These are phyloP conservation scores for Rhynchosporium secalis DNA, from an alignment of 2,329 filamentous ascomycete species.

Conservation along the genomic window DNA sequence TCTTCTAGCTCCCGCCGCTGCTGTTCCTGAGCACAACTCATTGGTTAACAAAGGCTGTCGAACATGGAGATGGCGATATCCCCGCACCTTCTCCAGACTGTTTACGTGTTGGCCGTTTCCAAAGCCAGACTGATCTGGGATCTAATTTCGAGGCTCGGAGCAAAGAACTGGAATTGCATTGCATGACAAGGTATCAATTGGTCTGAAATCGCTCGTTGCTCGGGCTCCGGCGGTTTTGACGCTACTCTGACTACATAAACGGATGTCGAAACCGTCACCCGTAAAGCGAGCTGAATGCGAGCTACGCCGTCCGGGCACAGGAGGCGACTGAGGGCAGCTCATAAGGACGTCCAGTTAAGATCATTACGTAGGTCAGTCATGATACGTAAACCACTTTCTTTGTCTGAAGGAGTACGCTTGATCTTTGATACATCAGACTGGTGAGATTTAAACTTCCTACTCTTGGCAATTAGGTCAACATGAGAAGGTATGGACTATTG, in stretches of 20 bases:
- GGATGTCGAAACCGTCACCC: conserved; percentile 8
- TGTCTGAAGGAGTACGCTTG: too few relatives aligned
- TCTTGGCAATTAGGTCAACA: too few relatives aligned
- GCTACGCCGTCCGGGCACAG: too few relatives aligned
- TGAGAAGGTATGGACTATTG: too few relatives aligned
- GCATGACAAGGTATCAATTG: background rate
- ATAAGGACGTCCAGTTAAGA: background rate
- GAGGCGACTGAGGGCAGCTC: background rate
- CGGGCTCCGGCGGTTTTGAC: background rate
- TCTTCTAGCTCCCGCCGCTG: background rate
- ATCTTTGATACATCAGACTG: too few relatives aligned
- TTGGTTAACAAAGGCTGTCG: background rate
- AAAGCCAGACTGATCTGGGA: background rate
- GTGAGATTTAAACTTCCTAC: too few relatives aligned
- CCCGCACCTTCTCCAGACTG: conserved; percentile 6
- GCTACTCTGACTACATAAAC: background rate
- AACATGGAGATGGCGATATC: conserved; percentile 6
- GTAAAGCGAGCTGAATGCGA: background rate
- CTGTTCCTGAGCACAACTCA: background rate
- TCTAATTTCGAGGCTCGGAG: background rate
- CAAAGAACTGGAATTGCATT: background rate
- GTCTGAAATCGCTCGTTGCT: background rate
- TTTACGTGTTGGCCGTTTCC: conserved; percentile 12
- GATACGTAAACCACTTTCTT: too few relatives aligned
- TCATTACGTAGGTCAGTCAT: background rate